These are phyloP conservation scores for Aspergillus fumigatus DNA, from an alignment of 2,329 filamentous ascomycete species.

Conservation along the genomic window DNA sequence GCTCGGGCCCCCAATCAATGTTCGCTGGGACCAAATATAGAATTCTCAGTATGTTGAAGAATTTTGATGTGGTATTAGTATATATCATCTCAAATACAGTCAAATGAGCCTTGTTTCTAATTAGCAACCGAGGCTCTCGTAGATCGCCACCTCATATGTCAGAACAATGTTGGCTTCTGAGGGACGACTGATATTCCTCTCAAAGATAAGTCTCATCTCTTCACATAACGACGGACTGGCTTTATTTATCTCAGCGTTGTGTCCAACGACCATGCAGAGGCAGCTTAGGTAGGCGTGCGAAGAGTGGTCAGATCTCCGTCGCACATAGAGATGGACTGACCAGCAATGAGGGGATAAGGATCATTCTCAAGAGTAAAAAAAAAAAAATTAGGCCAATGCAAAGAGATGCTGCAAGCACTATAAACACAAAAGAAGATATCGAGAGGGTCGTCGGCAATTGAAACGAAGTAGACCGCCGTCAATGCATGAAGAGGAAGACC, in stretches of 20 bases:
- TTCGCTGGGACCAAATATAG: not conserved
- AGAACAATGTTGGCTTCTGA: not conserved
- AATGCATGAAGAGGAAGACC: not conserved
- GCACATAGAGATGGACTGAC: not conserved
- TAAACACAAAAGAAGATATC: not conserved
- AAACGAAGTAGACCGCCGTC: not conserved
- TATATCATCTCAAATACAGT: not conserved
- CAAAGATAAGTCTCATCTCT: not conserved
- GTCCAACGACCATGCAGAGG: not conserved
- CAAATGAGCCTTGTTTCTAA: no score
- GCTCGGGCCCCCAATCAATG: not conserved
- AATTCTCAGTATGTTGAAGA: not conserved
- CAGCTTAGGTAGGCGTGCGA: not conserved
- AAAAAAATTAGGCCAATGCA: not conserved
- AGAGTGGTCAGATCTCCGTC: not conserved
- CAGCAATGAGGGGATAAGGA: not conserved
- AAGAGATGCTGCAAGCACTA: not conserved
- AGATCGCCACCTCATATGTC: no score
- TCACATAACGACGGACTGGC: not conserved
- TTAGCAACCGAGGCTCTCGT: no score
- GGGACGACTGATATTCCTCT: not conserved
- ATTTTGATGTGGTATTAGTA: not conserved
- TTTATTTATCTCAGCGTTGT: not conserved
- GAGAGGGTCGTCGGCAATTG: not conserved
- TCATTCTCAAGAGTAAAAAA: not conserved